Evolutionary conservation across 805 yeast species (phyloP), one percentile per base, ranked within the genome.

Genomic region (Starmerella floris): DNA sequence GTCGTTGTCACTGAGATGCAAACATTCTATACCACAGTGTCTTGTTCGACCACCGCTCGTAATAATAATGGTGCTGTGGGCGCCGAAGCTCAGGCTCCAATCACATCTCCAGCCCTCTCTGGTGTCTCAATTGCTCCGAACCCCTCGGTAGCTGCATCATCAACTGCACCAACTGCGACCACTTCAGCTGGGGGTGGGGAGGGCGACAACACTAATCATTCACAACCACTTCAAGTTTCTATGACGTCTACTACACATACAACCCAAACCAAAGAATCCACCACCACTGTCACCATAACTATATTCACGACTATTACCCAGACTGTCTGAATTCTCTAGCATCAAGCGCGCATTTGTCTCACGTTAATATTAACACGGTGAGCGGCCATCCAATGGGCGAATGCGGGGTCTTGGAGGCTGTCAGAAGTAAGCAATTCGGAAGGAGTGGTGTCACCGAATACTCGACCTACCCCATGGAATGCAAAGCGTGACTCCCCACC

Each of bases 391-490:
- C 69, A 65, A 15, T 45, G 51, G 3, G 39, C 41, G 34, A 55
- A 56, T 10, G 33, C 42, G 10, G 35, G 35, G 27, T 46, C 55
- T 26, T 38, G 23, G 30, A 32, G 33, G 15, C 16, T 17, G 4
- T 5, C 3, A 4, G 28, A 9, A 2, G 10, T 30, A 5, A 30
- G 40, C 5, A 60, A 45, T 19, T 51, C 50, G 6, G 37, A 46
- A 0, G 69, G 69, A n/a, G 62, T 43, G 1, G 68, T 56, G 13
- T 42, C 51, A 3, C 45, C 44, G 44, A 60, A 63, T 4, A 66
- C 64, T n/a, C 59, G 53, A 13, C 66, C 64, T 3, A 66, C 64
- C 1, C 70, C 70, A 41, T 66, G 70, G 51, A 48, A 65, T 3
- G 71, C 71, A 22, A 44, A 42, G 19, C 70, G 48, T 4, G 64